Base-by-base conservation (phyloP, 106 monocot species). In the Triglochin maritima region DNA sequence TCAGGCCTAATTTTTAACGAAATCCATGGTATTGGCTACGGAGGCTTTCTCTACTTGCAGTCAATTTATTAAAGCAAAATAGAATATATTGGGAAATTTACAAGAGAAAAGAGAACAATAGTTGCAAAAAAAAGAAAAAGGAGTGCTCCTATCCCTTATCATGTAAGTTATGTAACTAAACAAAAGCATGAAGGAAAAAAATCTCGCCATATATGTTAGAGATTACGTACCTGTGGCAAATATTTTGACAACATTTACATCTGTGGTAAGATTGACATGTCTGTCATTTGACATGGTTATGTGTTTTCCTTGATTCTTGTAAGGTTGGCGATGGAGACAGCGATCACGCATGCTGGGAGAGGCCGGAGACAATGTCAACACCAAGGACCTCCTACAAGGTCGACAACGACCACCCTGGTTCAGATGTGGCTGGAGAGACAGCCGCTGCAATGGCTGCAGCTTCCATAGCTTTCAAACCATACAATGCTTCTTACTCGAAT, bases 371-470 rank as follows among this genome's bases (percentile, higher is more conserved):
- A 70, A 96, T 96, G 87, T 69, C 77, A 7, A 96, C 88, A 4
- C 82, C 90, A 44, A 77, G 88, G 64, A 84, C 71, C 3, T 83
- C 88, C 1, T 87, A 72, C 74, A 91, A 80, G 65, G 64, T 96
- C 4, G 83, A 83, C 7, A 9, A 77, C 2, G 75, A 69, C 50
- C 64, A 84, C 69, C 91, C 88, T 10, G 96, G 96, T 2, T 86
- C 96, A 2, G 96, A 91, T 2, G 59, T 91, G 17, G 96, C 91
- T 0, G 85, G 44, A 0, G 91, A 96, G 76, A 91, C 90, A 4
- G 91, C 91, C 3, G 91, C 96, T 2, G 88, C 96, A 3, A 44
- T 96, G 65, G 96, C 96, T 44, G 91, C 96, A 29, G 91, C 96
- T 50, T 79, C 96, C 50, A 70, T 83, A 47, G 96, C 82, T 51